Percentiles rank a stretch among this genome's conserved stretches.
These are phyloP conservation scores for Graphilbum ipis-grandicollis DNA, from an alignment of 2,329 filamentous ascomycete genomes.

Conservation along the genomic window DNA sequence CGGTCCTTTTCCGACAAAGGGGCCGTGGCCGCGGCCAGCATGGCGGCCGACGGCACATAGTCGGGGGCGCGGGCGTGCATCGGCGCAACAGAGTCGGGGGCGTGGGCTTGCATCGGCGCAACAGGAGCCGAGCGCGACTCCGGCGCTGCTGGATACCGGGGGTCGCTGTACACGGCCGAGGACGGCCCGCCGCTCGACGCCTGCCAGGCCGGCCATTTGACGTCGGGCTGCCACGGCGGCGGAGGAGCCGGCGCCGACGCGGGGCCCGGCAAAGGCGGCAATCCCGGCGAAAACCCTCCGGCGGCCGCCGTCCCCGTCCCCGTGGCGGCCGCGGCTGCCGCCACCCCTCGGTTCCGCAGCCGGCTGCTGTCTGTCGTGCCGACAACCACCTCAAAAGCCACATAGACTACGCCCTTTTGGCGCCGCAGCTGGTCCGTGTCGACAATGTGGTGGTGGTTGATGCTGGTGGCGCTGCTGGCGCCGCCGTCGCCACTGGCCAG, in stretches of 20 bases:
- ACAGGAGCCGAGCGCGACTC: too few relatives aligned
- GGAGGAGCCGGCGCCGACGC: slow-evolving; percentile 3
- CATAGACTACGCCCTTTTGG: slow-evolving; percentile 81
- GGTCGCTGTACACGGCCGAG: too few relatives aligned
- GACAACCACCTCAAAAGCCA: slow-evolving; percentile 71
- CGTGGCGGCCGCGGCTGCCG: slow-evolving; percentile 4
- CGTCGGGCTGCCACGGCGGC: slow-evolving; percentile 4
- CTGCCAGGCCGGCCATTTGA: too few relatives aligned
- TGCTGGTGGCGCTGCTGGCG: slow-evolving; percentile 14
- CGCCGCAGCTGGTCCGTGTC: slow-evolving; percentile 75
- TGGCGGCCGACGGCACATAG: slow-evolving; percentile 41
- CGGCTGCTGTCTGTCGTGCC: slow-evolving; percentile 65
- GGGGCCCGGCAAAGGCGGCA: slow-evolving; percentile 8
- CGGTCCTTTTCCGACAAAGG: slow-evolving; percentile 67
- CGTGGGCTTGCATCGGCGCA: too few relatives aligned
- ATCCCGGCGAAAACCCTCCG: too few relatives aligned
- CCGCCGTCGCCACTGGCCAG: neutral
- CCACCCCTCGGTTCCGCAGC: slow-evolving; percentile 20
- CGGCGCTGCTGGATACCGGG: too few relatives aligned
- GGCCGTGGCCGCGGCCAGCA: slow-evolving; percentile 28
- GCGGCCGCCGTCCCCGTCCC: slow-evolving; percentile 6
- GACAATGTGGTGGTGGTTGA: slow-evolving; percentile 35
- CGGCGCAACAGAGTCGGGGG: too few relatives aligned
- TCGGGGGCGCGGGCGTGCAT: slow-evolving; percentile 15
- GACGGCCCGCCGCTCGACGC: too few relatives aligned